Percentiles rank a stretch among this genome's conserved stretches.
phyloP scores from a whole-genome alignment of 2,329 filamentous ascomycete species.

The Zalaria obscura region DNA sequence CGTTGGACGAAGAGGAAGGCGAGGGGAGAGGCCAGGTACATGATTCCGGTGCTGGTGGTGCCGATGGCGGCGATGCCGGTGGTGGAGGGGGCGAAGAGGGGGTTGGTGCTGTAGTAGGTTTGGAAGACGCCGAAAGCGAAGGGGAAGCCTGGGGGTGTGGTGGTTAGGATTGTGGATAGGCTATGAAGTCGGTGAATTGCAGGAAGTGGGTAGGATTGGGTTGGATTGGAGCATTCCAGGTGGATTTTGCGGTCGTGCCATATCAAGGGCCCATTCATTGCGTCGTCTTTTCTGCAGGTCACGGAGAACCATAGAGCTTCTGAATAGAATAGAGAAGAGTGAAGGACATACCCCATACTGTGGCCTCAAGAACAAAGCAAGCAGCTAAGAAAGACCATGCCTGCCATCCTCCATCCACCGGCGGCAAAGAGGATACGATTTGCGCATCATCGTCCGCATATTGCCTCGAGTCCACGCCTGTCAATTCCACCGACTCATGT shows the following conservation, averaged over 20 bases:
- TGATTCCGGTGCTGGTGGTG: conserved; percentile 28
- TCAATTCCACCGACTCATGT: too few relatives aligned
- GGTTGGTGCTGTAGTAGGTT: conserved; percentile 13
- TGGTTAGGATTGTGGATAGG: background rate
- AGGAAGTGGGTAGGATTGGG: background rate
- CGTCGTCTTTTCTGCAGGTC: too few relatives aligned
- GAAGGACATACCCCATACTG: conserved; percentile 33
- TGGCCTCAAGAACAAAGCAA: conserved; percentile 38
- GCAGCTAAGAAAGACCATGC: conserved; percentile 38
- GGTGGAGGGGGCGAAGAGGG: conserved; percentile 8
- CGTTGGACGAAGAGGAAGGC: conserved; percentile 23
- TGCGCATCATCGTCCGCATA: too few relatives aligned
- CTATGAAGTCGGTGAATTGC: background rate
- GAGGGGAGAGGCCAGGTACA: conserved; percentile 31
- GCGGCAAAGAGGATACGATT: too few relatives aligned
- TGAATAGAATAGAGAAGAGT: background rate
- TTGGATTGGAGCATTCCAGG: background rate
- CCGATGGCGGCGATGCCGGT: conserved; percentile 30
- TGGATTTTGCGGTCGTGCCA: background rate
- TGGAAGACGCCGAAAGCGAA: conserved; percentile 17
- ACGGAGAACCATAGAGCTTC: background rate
- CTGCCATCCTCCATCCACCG: conserved; percentile 30
- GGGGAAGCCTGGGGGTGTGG: conserved; percentile 9
- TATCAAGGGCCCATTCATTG: background rate
- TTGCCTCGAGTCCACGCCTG: too few relatives aligned